Evolutionary conservation across 352 stramenopile species (phyloP).

Genomic region (Phytophthora brassicae): DNA sequence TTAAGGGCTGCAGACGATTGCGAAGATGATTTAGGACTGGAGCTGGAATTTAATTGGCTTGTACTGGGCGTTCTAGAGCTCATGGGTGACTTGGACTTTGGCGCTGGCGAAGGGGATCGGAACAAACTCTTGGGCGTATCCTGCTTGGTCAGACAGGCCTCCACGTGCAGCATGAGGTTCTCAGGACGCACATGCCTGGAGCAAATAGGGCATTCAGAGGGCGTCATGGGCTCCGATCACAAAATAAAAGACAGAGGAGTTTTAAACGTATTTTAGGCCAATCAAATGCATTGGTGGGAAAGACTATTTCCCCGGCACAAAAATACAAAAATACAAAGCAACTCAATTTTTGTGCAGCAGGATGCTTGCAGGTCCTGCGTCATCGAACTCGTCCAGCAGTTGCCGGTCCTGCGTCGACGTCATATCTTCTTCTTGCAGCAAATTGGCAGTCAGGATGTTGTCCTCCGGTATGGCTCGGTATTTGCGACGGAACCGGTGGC

Average conservation of each 20-base stretch:
- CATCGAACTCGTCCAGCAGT: constrained; percentile 34
- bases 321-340: neutral
- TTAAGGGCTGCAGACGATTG: constrained; percentile 32
- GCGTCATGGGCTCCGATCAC: constrained; percentile 23
- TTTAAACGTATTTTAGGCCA: constrained; percentile 17
- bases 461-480: constrained; percentile 41
- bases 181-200: constrained; percentile 71
- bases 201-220: constrained; percentile 70
- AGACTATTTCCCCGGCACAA: constrained; percentile 9
- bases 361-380: constrained; percentile 23
- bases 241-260: constrained; percentile 9
- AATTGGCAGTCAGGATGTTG: constrained; percentile 34
- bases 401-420: constrained; percentile 30
- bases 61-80: constrained; percentile 4
- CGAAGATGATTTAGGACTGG: constrained; percentile 8
- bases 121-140: constrained; percentile 24
- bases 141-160: constrained; percentile 52
- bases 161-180: constrained; percentile 76
- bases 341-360: constrained; percentile 21
- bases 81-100: constrained; percentile 18
- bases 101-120: constrained; percentile 12
- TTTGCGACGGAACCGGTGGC: constrained; percentile 35
- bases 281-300: constrained; percentile 24
- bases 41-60: constrained; percentile 8
- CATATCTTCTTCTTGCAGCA: constrained; percentile 35